Evolutionary conservation across 345 rosid genomes (phyloP), one percentile per base, ranked within the genome.

Genomic region (Lepidium africanum): DNA sequence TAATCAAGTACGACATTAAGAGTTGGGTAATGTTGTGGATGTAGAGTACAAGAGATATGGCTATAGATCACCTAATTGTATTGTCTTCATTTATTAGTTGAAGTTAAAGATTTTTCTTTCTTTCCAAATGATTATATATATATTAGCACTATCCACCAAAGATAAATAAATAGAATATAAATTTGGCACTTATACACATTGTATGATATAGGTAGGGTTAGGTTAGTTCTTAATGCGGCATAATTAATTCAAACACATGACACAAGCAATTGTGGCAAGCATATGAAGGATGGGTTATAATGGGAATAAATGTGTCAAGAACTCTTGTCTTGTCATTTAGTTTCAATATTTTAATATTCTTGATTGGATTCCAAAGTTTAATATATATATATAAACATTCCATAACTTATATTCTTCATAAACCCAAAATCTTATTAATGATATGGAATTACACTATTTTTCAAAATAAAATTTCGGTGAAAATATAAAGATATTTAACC

Each of bases 261-360:
- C 58, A 55, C 76, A 51, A 17, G 43, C 64, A 71, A 63, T 33
- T 25, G 75, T 70, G 68, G 62, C 13, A 54, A 30, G 64, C 33
- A 55, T 54, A 25, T 12, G 70, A 59, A 30, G 37, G 36, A 63
- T 30, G 9, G 57, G 62, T 42, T 52, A 11, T 41, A 51, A 42
- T 70, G 53, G 46, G 61, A 32, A 50, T 23, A 49, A 63, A 62
- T 54, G 64, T 54, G 48, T 14, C 41, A 46, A 54, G 63, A 71
- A 43, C 63, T 15, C 63, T 41, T 42, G 64, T 63, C 69, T 63
- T 71, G 49, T 53, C 70, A 71, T 25, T 46, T 36, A 45, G 16
- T 47, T 71, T 16, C n/a, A 40, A 54, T 72, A 25, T 13, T 46
- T 72, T 55, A 37, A 23, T 71, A 63, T 37, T 54, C 30, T 71